Conservation (phyloP, 2,329 filamentous ascomycete species). For the Fusarium graminum region DNA sequence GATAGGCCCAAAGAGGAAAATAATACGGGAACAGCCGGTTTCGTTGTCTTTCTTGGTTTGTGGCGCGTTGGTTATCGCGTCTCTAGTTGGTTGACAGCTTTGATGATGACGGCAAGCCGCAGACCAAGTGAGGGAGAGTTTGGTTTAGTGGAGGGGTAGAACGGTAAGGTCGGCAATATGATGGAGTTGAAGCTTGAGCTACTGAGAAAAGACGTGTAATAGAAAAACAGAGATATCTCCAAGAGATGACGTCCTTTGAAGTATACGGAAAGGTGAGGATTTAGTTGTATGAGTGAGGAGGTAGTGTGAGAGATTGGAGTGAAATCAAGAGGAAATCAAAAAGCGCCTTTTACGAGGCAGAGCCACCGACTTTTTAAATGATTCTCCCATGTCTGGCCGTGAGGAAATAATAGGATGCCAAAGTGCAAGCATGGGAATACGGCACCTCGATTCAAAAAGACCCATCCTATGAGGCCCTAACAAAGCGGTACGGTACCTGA, state of each 20-base stretch:
- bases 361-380: slow-evolving; percentile 42
- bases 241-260: neutral
- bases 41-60: slow-evolving; percentile 10
- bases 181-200: neutral
- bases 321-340: slow-evolving; percentile 10
- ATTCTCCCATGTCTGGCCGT: slow-evolving; percentile 11
- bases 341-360: slow-evolving; percentile 9
- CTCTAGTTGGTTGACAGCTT: slow-evolving; percentile 28
- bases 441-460: slow-evolving; percentile 16
- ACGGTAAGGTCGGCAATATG: slow-evolving; percentile 29
- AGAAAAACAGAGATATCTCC: neutral
- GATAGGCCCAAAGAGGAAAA: slow-evolving; percentile 24
- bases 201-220: slow-evolving; percentile 16
- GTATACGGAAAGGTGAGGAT: neutral
- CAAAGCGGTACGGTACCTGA: slow-evolving; percentile 21
- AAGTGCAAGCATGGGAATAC: slow-evolving; percentile 33
- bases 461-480: slow-evolving; percentile 5
- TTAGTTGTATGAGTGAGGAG: neutral
- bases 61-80: slow-evolving; percentile 19
- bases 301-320: neutral
- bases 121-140: slow-evolving; percentile 15
- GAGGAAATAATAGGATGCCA: slow-evolving; percentile 28
- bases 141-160: slow-evolving; percentile 30
- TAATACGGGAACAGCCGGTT: slow-evolving; percentile 27
- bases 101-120: slow-evolving; percentile 40